Percentiles rank a stretch among this genome's conserved stretches.
Conservation (phyloP, 2,329 filamentous ascomycete genomes). For the Ascochyta fabae region DNA sequence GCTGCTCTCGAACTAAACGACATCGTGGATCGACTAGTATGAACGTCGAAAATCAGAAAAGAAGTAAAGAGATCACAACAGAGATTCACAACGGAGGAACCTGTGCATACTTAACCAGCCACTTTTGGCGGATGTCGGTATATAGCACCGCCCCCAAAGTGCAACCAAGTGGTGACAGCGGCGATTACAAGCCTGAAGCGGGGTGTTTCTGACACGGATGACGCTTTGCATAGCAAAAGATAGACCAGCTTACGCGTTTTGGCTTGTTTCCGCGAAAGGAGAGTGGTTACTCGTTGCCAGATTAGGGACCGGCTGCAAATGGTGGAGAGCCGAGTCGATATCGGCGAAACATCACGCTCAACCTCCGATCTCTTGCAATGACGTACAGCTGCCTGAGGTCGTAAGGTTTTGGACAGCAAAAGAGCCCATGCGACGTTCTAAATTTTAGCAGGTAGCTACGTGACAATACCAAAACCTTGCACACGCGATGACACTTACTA, state of each 20-base stretch:
- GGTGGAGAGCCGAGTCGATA: conserved; percentile 42
- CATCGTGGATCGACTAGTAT: conserved; percentile 14
- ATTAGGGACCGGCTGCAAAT: conserved; percentile 22
- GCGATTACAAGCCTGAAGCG: conserved; percentile 8
- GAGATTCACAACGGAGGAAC: background rate
- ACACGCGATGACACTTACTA: conserved; percentile 1
- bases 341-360: conserved; percentile 34
- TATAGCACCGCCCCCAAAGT: conserved; percentile 3
- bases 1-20: conserved; percentile 8
- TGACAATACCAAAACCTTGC: background rate
- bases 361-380: conserved; percentile 24
- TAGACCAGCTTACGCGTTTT: conserved; percentile 35
- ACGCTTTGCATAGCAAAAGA: conserved; percentile 18
- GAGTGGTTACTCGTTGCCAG: conserved; percentile 19
- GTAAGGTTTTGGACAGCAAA: background rate
- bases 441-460: background rate
- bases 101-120: conserved; percentile 3
- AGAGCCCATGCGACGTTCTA: background rate
- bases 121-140: background rate
- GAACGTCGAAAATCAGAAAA: background rate
- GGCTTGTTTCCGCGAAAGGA: conserved; percentile 9
- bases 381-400: background rate
- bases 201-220: conserved; percentile 21
- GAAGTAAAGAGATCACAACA: background rate
- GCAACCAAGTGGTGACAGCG: conserved; percentile 18